These are phyloP conservation scores for Phaeotremella fagi DNA, from an alignment of 768 basidiomycete genomes.

Conservation along the genomic window DNA sequence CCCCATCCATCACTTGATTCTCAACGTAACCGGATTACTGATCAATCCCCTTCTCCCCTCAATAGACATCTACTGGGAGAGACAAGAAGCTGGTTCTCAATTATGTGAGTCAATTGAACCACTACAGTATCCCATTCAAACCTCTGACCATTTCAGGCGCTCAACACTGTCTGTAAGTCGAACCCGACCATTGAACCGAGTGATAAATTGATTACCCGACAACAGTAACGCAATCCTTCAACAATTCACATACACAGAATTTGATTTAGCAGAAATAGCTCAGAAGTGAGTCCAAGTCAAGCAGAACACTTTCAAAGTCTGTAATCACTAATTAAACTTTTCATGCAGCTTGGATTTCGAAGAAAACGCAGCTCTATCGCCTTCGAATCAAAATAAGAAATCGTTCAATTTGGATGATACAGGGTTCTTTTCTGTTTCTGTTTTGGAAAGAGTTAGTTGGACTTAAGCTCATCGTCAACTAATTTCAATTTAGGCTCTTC, in stretches of 20 bases:
- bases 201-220: too few relatives aligned
- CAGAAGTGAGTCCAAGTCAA: conserved; percentile 32
- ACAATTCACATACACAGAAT: conserved; percentile 41
- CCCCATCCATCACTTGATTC: too few relatives aligned
- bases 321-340: neutral
- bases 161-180: conserved; percentile 42
- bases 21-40: too few relatives aligned
- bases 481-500: conserved; percentile 54
- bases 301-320: neutral
- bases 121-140: too few relatives aligned
- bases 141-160: conserved; percentile 19
- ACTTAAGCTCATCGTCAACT: conserved; percentile 24
- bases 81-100: conserved; percentile 39
- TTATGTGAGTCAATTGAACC: conserved; percentile 26
- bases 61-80: conserved; percentile 41
- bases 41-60: too few relatives aligned
- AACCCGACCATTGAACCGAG: neutral
- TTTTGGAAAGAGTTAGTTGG: conserved; percentile 51
- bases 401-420: conserved; percentile 84
- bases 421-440: conserved; percentile 89
- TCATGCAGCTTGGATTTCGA: conserved; percentile 37
- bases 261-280: conserved; percentile 47
- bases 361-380: conserved; percentile 46
- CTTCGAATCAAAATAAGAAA: conserved; percentile 53
- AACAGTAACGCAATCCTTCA: conserved; percentile 46